Evolutionary conservation across 2,329 filamentous ascomycete species (phyloP).

Genomic region (Ophiostoma tasmaniense): DNA sequence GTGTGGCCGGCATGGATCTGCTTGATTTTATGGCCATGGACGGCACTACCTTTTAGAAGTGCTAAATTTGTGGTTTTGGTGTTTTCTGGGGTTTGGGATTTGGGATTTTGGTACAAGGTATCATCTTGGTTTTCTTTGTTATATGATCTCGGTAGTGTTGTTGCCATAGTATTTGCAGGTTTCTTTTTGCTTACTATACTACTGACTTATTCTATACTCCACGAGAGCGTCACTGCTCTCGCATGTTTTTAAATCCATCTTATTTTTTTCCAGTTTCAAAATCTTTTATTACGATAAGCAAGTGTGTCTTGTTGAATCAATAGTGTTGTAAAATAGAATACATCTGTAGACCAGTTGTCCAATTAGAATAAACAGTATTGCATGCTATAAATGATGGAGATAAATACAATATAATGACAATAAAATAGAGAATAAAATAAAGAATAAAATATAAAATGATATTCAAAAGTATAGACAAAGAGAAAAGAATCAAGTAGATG

Average conservation of each 20-base stretch:
- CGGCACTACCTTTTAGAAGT: neutral
- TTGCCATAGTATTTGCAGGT: neutral
- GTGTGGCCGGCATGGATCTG: slow-evolving; percentile 57
- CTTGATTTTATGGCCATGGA: slow-evolving; percentile 58
- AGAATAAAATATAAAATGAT: slow-evolving; percentile 1
- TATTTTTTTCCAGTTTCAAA: no score
- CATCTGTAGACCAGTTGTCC: neutral
- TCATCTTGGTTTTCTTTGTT: neutral
- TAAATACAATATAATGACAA: neutral
- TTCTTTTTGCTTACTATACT: neutral
- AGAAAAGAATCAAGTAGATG: neutral
- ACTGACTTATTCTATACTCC: neutral
- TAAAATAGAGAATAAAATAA: neutral
- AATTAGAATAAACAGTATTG: neutral
- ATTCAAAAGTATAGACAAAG: slow-evolving; percentile 1
- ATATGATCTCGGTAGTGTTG: neutral
- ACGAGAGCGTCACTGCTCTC: neutral
- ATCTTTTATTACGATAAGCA: no score
- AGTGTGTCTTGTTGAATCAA: no score
- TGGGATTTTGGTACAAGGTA: neutral
- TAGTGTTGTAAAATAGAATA: no score
- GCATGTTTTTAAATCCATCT: neutral
- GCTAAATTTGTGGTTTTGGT: neutral
- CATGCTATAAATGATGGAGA: neutral
- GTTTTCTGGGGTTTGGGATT: neutral